A percentile compares a stretch with the other conserved stretches of the same genome.
Conservation (phyloP, 108 stramenopile species). For the Epithemia pelagica region DNA sequence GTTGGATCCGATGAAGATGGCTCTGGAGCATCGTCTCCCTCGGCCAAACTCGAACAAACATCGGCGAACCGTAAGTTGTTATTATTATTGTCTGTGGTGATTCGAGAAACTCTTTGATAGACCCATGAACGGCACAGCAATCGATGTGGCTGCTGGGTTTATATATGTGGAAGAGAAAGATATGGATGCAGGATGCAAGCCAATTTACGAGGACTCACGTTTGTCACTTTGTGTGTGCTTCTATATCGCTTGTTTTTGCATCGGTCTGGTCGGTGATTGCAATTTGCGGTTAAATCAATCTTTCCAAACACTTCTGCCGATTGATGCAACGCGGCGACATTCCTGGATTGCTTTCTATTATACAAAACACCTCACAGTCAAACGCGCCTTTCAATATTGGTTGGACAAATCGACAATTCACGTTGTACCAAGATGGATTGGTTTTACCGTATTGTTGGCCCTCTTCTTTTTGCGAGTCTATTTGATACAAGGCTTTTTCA, state of each 20-base stretch:
- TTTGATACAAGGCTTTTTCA: slow-evolving; percentile 94
- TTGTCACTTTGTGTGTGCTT: no score
- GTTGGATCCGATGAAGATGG: background rate
- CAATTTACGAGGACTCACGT: background rate
- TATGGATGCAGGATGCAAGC: background rate
- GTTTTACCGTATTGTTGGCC: slow-evolving; percentile 49
- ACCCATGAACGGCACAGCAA: background rate
- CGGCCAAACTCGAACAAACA: background rate
- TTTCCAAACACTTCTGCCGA: background rate
- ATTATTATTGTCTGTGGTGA: background rate
- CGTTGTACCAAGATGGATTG: slow-evolving; percentile 67
- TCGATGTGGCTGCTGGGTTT: background rate
- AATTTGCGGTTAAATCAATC: no score
- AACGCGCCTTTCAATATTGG: slow-evolving; percentile 89
- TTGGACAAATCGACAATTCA: slow-evolving; percentile 96
- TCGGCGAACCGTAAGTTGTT: background rate
- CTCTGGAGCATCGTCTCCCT: background rate
- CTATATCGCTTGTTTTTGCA: no score
- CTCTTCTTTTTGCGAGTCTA: slow-evolving; percentile 92
- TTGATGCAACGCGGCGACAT: no score
- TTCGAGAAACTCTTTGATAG: background rate
- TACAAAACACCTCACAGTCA: slow-evolving; percentile 26
- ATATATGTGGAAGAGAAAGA: background rate
- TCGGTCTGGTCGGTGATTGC: no score
- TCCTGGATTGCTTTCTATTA: background rate